A percentile compares a stretch with the other conserved stretches of the same genome.
Evolutionary conservation across 768 basidiomycete genomes (phyloP).

Genomic region (Kwoniella sp.): DNA sequence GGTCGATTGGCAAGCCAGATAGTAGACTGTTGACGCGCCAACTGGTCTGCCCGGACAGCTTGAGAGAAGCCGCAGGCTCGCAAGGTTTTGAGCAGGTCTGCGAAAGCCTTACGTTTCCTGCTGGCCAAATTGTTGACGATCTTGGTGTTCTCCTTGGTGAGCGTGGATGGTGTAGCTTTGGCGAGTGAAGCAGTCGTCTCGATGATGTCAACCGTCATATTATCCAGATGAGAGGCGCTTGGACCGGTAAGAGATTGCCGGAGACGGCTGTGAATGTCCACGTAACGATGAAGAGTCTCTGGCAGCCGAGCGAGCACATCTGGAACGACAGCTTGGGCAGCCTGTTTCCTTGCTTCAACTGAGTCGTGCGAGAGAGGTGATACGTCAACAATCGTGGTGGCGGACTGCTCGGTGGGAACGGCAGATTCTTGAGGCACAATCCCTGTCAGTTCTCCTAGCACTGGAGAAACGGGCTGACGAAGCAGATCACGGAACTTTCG

Average conservation of each 20-base stretch:
- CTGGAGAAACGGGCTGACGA: slow-evolving; percentile 65
- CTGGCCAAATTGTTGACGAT: slow-evolving; percentile 69
- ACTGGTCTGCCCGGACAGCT: slow-evolving; percentile 71
- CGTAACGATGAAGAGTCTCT: slow-evolving; percentile 59
- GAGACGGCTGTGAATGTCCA: slow-evolving; percentile 64
- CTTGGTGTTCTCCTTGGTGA: slow-evolving; percentile 62
- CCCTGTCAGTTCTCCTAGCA: slow-evolving; percentile 33
- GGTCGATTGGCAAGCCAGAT: slow-evolving; percentile 38
- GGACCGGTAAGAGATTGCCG: slow-evolving; percentile 56
- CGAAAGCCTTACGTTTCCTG: slow-evolving; percentile 86
- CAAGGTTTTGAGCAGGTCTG: slow-evolving; percentile 85
- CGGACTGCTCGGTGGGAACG: slow-evolving; percentile 1
- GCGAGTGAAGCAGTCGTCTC: slow-evolving; percentile 55
- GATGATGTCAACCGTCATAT: slow-evolving; percentile 64
- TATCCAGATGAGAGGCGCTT: slow-evolving; percentile 60
- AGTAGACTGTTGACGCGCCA: slow-evolving; percentile 58
- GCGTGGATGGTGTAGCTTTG: slow-evolving; percentile 58
- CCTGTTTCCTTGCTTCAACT: neutral
- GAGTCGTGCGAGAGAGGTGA: slow-evolving; percentile 5
- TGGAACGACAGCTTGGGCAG: slow-evolving; percentile 4
- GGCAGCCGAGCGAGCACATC: slow-evolving; percentile 49
- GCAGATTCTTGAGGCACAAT: slow-evolving; percentile 33
- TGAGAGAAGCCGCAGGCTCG: slow-evolving; percentile 74
- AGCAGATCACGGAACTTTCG: slow-evolving; percentile 89
- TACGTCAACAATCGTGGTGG: slow-evolving; percentile 6